Evolutionary conservation across 2,329 filamentous ascomycete genomes (phyloP).

Genomic region (Cladosporium sp.): DNA sequence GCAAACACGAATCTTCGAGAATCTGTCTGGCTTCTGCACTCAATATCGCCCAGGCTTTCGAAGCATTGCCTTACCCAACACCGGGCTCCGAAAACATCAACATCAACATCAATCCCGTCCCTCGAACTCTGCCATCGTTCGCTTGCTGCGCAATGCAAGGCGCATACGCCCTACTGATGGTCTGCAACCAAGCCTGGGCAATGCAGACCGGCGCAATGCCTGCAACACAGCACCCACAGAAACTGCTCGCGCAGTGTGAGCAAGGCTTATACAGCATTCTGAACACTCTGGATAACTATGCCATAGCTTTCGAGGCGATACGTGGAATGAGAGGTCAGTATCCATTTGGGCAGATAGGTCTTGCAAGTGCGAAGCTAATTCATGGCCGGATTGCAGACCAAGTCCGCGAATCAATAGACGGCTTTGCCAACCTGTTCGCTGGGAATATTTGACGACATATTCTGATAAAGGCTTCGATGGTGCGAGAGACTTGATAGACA

Average conservation of each 20-base stretch:
- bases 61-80: conserved; percentile 45
- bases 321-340: conserved; percentile 20
- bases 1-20: conserved; percentile 45
- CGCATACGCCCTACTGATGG: conserved; percentile 45
- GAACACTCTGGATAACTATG: conserved; percentile 16
- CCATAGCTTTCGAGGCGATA: conserved; percentile 18
- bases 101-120: conserved; percentile 10
- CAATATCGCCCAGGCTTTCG: conserved; percentile 45
- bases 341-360: neutral
- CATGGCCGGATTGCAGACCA: neutral
- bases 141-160: conserved; percentile 46
- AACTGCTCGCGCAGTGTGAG: conserved; percentile 12
- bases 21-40: conserved; percentile 49
- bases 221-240: neutral
- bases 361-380: neutral
- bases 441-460: neutral
- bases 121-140: conserved; percentile 45
- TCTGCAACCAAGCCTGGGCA: conserved; percentile 24
- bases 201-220: conserved; percentile 6
- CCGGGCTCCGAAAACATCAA: conserved; percentile 17
- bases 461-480: too few species aligned
- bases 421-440: conserved; percentile 4
- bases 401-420: conserved; percentile 7
- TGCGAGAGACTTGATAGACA: too few species aligned
- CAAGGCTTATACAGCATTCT: conserved; percentile 13